These are phyloP conservation scores for Wolfiporia cocos DNA, from an alignment of 1,284 basidiomycete genomes.

Conservation along the genomic window DNA sequence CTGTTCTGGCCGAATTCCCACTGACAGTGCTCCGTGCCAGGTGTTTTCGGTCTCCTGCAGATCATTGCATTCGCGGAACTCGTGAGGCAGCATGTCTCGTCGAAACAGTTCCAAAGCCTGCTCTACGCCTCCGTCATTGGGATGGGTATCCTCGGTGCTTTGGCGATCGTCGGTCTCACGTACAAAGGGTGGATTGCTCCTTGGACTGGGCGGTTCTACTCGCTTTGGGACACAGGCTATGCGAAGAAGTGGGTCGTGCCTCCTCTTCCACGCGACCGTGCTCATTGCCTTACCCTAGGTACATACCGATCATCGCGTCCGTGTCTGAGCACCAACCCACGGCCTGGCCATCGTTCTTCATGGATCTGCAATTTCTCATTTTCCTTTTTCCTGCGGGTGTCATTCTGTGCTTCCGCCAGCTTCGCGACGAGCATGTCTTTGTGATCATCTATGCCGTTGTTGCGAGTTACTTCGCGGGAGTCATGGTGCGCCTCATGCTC, in stretches of 20 bases:
- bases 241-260: slow-evolving; percentile 74
- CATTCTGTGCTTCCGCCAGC: slow-evolving; percentile 87
- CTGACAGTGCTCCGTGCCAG: no score
- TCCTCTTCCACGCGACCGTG: slow-evolving; percentile 7
- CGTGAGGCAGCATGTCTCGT: slow-evolving; percentile 84
- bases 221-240: slow-evolving; percentile 98
- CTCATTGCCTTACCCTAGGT: slow-evolving; percentile 37
- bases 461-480: slow-evolving; percentile 97
- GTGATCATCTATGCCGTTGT: slow-evolving; percentile 98
- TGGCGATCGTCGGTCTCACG: slow-evolving; percentile 75
- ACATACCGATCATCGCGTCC: slow-evolving; percentile 98
- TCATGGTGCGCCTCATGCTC: slow-evolving; percentile 97
- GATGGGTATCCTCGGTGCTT: slow-evolving; percentile 69
- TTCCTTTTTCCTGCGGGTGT: slow-evolving; percentile 98
- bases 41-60: slow-evolving; percentile 95
- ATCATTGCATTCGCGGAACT: slow-evolving; percentile 93
- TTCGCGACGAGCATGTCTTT: slow-evolving; percentile 97
- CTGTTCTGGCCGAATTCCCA: no score
- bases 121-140: slow-evolving; percentile 67
- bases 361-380: slow-evolving; percentile 97
- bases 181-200: slow-evolving; percentile 96
- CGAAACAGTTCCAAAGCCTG: slow-evolving; percentile 89
- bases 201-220: slow-evolving; percentile 99
- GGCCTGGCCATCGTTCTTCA: slow-evolving; percentile 99
- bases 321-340: slow-evolving; percentile 99